Evolutionary conservation across 2,329 filamentous ascomycete genomes (phyloP).

Genomic region (Parafenestella ontariensis): DNA sequence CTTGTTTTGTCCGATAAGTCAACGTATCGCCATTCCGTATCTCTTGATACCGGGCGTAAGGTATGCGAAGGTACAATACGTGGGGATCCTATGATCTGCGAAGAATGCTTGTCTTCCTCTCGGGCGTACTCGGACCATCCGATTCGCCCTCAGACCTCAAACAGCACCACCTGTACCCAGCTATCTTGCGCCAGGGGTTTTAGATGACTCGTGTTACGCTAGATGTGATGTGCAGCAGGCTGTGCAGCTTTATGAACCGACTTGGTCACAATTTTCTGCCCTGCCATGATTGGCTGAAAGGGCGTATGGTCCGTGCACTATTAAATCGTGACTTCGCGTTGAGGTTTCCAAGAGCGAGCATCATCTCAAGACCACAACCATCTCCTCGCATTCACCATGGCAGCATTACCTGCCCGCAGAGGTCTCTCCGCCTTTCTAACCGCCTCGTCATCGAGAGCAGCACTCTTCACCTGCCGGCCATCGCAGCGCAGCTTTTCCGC

Average conservation of each 20-base stretch:
- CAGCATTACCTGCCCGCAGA: constrained; percentile 25
- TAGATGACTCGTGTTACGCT: background rate
- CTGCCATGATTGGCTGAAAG: constrained; percentile 5
- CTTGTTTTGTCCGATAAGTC: background rate
- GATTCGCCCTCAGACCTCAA: background rate
- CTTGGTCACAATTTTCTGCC: background rate
- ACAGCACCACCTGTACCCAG: background rate
- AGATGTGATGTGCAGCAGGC: background rate
- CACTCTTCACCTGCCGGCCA: constrained; percentile 21
- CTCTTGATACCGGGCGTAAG: background rate
- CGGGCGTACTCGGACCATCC: background rate
- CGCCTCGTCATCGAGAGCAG: constrained; percentile 20
- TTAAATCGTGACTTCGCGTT: constrained; percentile 24
- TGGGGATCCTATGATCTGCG: background rate
- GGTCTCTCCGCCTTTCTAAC: constrained; percentile 27
- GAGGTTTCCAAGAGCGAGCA: constrained; percentile 1
- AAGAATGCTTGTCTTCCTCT: background rate
- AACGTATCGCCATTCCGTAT: background rate
- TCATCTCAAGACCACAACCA: background rate
- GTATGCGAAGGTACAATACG: background rate
- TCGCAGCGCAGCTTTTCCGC: constrained; percentile 30
- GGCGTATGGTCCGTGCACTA: constrained; percentile 5
- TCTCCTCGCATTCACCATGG: constrained; percentile 18
- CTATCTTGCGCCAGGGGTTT: background rate
- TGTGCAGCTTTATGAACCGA: background rate